phyloP scores from a whole-genome alignment of 805 yeast genomes.

The Cyberlindnera euphorbiae region DNA sequence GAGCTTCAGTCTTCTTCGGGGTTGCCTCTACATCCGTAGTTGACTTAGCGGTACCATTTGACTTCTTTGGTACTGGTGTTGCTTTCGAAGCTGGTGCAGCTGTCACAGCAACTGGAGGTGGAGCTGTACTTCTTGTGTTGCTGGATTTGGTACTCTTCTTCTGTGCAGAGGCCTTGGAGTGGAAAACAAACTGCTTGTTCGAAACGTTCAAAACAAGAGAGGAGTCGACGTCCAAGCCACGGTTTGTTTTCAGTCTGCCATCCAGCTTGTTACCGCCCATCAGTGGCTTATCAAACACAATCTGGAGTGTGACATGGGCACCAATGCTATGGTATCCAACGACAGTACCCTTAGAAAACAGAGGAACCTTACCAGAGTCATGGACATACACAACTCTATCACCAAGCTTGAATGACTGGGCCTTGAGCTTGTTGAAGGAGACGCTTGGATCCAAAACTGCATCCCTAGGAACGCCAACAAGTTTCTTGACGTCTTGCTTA shows the following conservation, averaged over 20 bases:
- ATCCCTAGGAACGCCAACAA: constrained; percentile 77
- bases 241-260: constrained; percentile 68
- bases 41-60: constrained; percentile 11
- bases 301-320: constrained; percentile 53
- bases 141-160: constrained; percentile 17
- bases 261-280: constrained; percentile 79
- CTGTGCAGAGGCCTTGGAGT: constrained; percentile 54
- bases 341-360: constrained; percentile 86
- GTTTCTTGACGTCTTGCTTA: constrained; percentile 45
- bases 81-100: neutral
- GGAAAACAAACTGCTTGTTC: constrained; percentile 68
- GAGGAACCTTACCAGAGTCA: constrained; percentile 84
- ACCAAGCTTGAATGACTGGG: constrained; percentile 79
- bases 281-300: constrained; percentile 79
- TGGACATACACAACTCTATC: constrained; percentile 85
- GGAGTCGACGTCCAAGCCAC: constrained; percentile 83
- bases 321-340: constrained; percentile 65
- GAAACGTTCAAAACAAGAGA: constrained; percentile 76
- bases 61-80: constrained; percentile 9
- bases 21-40: constrained; percentile 7
- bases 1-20: neutral
- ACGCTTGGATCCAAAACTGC: constrained; percentile 76
- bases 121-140: neutral
- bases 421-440: constrained; percentile 65
- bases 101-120: constrained; percentile 26